Percentiles rank a stretch among this genome's conserved stretches.
These are phyloP conservation scores for Ilyonectria mors-panacis DNA, from an alignment of 2,329 filamentous ascomycete genomes.

Conservation along the genomic window DNA sequence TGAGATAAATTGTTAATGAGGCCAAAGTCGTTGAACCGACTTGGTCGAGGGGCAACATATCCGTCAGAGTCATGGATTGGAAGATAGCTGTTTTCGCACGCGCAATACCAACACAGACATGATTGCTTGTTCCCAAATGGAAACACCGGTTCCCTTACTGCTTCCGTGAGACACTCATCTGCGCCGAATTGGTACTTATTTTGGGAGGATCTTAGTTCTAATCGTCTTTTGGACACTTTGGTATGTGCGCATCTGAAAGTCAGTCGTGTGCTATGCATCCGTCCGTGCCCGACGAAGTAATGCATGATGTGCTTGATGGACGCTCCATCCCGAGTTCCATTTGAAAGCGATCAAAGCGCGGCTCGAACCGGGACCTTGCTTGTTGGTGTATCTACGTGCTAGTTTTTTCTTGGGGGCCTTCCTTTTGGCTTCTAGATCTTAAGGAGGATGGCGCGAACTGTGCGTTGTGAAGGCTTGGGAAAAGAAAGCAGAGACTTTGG, in stretches of 20 bases:
- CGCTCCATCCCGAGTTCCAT: neutral
- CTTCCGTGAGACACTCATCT: conserved; percentile 6
- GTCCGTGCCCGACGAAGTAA: neutral
- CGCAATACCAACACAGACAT: conserved; percentile 38
- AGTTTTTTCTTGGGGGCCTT: neutral
- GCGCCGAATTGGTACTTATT: neutral
- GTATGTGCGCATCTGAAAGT: neutral
- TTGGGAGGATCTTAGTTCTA: neutral
- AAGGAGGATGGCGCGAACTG: neutral
- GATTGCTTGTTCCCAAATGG: conserved; percentile 31
- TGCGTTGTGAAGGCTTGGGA: conserved; percentile 2
- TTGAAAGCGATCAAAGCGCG: neutral
- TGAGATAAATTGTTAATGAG: conserved; percentile 45
- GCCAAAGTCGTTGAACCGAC: conserved; percentile 34
- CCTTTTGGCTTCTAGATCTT: neutral
- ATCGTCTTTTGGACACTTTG: neutral
- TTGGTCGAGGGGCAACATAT: conserved; percentile 26
- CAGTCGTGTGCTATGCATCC: neutral
- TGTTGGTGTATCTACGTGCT: neutral
- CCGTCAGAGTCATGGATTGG: conserved; percentile 27
- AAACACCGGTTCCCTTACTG: neutral
- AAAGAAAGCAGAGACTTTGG: conserved; percentile 19
- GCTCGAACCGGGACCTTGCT: neutral
- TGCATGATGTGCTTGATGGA: neutral
- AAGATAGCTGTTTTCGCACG: conserved; percentile 30